These are phyloP conservation scores for Lactarius deliciosus DNA, from an alignment of 768 basidiomycete genomes.

Conservation along the genomic window DNA sequence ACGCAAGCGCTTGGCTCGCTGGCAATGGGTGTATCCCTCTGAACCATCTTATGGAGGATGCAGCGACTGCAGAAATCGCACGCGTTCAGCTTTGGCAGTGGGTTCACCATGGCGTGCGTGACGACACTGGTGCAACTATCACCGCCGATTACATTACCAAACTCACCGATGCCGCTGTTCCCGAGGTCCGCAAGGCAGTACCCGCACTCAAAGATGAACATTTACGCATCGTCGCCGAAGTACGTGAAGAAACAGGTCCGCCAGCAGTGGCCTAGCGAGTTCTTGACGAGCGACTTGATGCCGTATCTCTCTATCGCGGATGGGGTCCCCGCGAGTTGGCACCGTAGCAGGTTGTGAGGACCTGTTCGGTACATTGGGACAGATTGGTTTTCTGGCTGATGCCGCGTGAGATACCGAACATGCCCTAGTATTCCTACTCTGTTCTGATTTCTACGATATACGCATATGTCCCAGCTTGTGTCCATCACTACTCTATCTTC, in stretches of 20 bases:
- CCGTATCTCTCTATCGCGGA: constrained; percentile 73
- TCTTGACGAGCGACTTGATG: constrained; percentile 95
- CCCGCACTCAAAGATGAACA: constrained; percentile 67
- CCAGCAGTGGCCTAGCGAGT: constrained; percentile 87
- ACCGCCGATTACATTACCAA: constrained; percentile 67
- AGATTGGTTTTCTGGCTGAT: too few relatives aligned
- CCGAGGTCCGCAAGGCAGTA: constrained; percentile 60
- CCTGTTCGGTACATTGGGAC: too few relatives aligned
- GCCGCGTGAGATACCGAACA: too few relatives aligned
- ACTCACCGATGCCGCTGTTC: constrained; percentile 65
- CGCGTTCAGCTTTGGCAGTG: constrained; percentile 99
- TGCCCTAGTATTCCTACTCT: too few relatives aligned
- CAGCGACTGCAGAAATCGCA: constrained; percentile 97
- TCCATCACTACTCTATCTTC: too few relatives aligned
- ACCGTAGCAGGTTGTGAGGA: constrained; percentile 44
- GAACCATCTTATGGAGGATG: constrained; percentile 97
- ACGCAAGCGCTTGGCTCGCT: constrained; percentile 93
- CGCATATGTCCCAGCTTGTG: too few relatives aligned
- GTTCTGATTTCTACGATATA: too few relatives aligned
- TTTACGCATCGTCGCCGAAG: constrained; percentile 67
- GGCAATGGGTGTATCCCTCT: constrained; percentile 98
- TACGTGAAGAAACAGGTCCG: constrained; percentile 83
- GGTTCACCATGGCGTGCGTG: constrained; percentile 74
- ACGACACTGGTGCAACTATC: constrained; percentile 67
- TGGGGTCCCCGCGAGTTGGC: constrained; percentile 68